Evolutionary conservation across 148 eudicot species (phyloP).

Genomic region (Oxyria digyna): DNA sequence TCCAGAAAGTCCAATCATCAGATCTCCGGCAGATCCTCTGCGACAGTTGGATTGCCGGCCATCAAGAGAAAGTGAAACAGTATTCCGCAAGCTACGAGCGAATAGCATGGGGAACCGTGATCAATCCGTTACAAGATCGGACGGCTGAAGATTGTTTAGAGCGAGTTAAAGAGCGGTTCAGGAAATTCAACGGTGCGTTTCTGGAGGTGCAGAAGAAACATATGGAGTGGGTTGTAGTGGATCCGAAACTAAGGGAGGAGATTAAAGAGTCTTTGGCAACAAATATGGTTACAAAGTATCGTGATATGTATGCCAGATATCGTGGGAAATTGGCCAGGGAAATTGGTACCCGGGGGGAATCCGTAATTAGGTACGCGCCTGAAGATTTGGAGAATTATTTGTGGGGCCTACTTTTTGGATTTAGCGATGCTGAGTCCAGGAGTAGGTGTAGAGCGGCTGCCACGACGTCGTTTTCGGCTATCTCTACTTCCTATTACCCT

Average conservation of each 20-base stretch:
- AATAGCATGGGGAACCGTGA: conserved; percentile 53
- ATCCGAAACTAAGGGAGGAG: conserved; percentile 50
- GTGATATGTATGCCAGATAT: conserved; percentile 33
- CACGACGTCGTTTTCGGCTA: not conserved
- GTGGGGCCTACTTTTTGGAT: conserved; percentile 30
- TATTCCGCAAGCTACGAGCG: conserved; percentile 55
- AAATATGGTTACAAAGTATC: conserved; percentile 30
- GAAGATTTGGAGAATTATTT: conserved; percentile 66
- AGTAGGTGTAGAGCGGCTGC: not conserved
- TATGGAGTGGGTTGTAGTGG: conserved; percentile 41
- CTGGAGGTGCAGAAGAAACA: conserved; percentile 49
- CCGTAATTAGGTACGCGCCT: conserved; percentile 49
- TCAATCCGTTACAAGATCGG: conserved; percentile 25
- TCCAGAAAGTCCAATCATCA: conserved; percentile 37
- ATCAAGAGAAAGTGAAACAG: conserved; percentile 36
- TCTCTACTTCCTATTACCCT: not conserved
- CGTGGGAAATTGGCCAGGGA: conserved; percentile 13
- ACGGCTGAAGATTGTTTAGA: conserved; percentile 20
- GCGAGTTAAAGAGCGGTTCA: conserved; percentile 38
- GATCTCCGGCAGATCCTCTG: conserved; percentile 40
- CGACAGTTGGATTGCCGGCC: conserved; percentile 56
- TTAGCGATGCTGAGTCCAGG: conserved; percentile 11
- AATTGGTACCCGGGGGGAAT: conserved; percentile 21
- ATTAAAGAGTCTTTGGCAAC: conserved; percentile 36
- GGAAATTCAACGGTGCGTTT: conserved; percentile 40